Conservation (phyloP, 169 alveolate species). For the Blepharisma undulans region DNA sequence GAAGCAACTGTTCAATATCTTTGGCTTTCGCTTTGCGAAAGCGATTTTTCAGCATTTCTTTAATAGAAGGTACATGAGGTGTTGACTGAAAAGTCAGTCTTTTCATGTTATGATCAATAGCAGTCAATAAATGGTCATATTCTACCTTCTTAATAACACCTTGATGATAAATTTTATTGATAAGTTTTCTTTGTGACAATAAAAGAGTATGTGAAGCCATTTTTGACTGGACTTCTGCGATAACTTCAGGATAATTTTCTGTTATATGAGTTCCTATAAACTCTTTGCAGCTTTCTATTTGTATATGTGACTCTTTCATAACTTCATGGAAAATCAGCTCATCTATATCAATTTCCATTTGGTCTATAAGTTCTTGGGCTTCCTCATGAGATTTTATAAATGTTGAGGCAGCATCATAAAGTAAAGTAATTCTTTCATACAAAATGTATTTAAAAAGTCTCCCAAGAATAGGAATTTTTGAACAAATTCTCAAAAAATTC, state of each 20-base stretch:
- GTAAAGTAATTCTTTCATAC: neutral
- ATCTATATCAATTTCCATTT: neutral
- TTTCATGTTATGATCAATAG: neutral
- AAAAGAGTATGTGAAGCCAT: conserved; percentile 6
- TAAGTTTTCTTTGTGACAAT: conserved; percentile 1
- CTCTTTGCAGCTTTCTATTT: conserved; percentile 1
- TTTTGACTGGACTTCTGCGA: conserved; percentile 34
- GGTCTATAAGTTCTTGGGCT: conserved; percentile 16
- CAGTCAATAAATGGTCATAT: neutral
- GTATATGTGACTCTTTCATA: neutral
- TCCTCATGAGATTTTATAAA: conserved; percentile 15
- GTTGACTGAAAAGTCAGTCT: neutral
- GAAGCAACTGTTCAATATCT: neutral
- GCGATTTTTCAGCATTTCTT: conserved; percentile 6
- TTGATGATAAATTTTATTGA: conserved; percentile 6
- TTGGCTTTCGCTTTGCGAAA: neutral
- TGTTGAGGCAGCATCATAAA: conserved; percentile 16
- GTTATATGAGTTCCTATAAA: conserved; percentile 8
- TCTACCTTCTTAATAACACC: conserved; percentile 26
- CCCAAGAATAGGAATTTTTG: neutral
- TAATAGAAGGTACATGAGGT: neutral
- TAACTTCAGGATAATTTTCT: conserved; percentile 21
- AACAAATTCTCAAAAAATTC: neutral
- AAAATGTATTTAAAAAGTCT: neutral
- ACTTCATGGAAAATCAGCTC: neutral